Base-by-base conservation (phyloP, 352 stramenopile species). In the Phytopythium kandeliae region DNA sequence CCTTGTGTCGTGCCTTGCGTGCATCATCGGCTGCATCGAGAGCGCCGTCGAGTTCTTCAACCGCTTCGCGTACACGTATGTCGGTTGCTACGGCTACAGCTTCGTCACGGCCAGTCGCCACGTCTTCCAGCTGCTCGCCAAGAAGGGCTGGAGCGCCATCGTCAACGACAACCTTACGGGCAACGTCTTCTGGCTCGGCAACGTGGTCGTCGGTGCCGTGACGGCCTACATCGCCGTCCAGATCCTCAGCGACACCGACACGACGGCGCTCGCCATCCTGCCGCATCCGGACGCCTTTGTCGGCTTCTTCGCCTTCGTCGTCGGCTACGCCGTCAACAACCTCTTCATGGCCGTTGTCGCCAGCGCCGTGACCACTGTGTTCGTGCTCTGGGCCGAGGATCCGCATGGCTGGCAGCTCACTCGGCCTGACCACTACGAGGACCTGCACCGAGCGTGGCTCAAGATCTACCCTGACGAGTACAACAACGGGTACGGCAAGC, bases 1-100 rank as follows among this genome's bases (percentile, higher is more conserved):
- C 31, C 50, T 80, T 21, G 48, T 77, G 2, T 66, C 67, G 19
- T 78, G 71, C 54, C 57, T 83, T 25, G 55, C 53, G 15, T 90
- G 81, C 51, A 54, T 89, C 24, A 54, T 90, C 5, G 57, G 44
- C n/a, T 87, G 69, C 40, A 71, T 88, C 45, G 62, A 86, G 58
- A 61, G 48, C 30, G 71, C 77, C 45, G 62, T 89, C 31, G 71
- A 91, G 64, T 88, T 86, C 57, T 89, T 89, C 53, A 92, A 88
- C 63, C 63, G 71, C 51, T 88, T 74, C 44, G 89, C 78, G 7
- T 89, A 84, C 60, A 65, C 78, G 6, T 89, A 86, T 57, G 76
- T 89, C 4, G 78, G 70, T 15, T 72, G 88, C 49, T 89, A 89
- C 49, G 78, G 78, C 40, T 85, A 81, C 59, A 63, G 66, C 54